phyloP scores from a whole-genome alignment of 768 basidiomycete species.

The Serendipita sp. region DNA sequence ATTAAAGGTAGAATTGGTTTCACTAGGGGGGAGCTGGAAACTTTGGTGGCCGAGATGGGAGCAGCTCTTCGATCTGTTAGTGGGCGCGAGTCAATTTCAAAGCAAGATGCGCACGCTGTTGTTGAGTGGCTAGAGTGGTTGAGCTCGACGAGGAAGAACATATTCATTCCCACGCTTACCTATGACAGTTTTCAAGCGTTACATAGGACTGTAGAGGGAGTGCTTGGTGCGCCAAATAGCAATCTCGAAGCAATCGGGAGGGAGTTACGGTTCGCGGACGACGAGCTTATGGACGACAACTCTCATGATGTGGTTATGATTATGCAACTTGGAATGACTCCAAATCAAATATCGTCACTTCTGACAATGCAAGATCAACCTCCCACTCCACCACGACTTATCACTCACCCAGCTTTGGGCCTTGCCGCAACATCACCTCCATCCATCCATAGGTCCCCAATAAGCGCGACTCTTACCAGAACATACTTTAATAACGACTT shows the following conservation, averaged over 20 bases:
- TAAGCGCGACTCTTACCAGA: conserved; percentile 65
- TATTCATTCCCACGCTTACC: background rate
- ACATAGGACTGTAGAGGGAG: background rate
- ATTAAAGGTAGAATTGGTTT: background rate
- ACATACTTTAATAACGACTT: conserved; percentile 72
- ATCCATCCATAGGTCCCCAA: conserved; percentile 50
- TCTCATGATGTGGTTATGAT: background rate
- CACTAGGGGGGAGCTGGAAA: background rate
- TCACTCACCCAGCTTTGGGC: conserved; percentile 45
- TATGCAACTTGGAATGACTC: background rate
- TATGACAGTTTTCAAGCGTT: background rate
- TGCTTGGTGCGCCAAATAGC: background rate
- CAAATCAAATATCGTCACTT: background rate
- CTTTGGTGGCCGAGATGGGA: background rate
- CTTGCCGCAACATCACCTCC: conserved; percentile 55
- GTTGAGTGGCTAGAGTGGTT: background rate
- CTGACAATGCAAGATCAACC: background rate
- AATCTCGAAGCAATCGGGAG: background rate
- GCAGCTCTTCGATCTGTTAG: background rate
- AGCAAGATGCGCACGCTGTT: background rate
- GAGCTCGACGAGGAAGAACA: background rate
- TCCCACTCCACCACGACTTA: conserved; percentile 21
- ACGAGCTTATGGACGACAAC: background rate
- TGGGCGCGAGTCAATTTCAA: background rate
- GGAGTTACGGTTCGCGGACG: background rate